Conservation (phyloP, 1,284 basidiomycete genomes). For the Somion occarium region DNA sequence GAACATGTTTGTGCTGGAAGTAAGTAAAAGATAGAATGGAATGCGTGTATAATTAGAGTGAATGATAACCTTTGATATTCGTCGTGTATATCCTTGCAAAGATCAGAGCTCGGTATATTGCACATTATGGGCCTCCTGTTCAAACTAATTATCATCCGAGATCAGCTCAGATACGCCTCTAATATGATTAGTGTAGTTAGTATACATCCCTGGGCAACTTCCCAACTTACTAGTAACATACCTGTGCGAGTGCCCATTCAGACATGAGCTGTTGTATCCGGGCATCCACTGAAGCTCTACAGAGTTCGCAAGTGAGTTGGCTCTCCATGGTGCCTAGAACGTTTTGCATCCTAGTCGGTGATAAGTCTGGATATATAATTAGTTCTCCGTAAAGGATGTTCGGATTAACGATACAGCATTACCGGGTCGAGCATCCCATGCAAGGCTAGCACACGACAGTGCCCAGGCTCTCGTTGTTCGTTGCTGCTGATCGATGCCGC, state of each 20-base stretch:
- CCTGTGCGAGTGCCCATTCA: background rate
- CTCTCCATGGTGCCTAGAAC: background rate
- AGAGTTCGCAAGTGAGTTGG: background rate
- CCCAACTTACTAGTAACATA: too few species aligned
- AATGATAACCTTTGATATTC: too few species aligned
- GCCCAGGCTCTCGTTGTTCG: slow-evolving; percentile 26
- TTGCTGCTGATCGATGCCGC: slow-evolving; percentile 23
- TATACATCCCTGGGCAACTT: too few species aligned
- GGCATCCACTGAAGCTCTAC: background rate
- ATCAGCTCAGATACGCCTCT: too few species aligned
- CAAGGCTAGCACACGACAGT: slow-evolving; percentile 24
- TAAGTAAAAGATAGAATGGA: too few species aligned
- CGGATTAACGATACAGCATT: background rate
- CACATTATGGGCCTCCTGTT: too few species aligned
- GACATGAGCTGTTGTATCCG: background rate
- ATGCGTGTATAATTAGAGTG: too few species aligned
- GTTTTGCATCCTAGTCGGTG: background rate
- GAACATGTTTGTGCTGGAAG: too few species aligned
- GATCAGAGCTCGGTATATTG: too few species aligned
- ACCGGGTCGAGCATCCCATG: slow-evolving; percentile 27
- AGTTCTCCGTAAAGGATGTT: background rate
- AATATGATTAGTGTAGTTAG: too few species aligned
- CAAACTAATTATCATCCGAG: too few species aligned
- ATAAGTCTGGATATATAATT: background rate
- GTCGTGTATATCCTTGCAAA: too few species aligned